Base-by-base conservation (phyloP, 2,329 filamentous ascomycete species). In the Penicillium sp. region DNA sequence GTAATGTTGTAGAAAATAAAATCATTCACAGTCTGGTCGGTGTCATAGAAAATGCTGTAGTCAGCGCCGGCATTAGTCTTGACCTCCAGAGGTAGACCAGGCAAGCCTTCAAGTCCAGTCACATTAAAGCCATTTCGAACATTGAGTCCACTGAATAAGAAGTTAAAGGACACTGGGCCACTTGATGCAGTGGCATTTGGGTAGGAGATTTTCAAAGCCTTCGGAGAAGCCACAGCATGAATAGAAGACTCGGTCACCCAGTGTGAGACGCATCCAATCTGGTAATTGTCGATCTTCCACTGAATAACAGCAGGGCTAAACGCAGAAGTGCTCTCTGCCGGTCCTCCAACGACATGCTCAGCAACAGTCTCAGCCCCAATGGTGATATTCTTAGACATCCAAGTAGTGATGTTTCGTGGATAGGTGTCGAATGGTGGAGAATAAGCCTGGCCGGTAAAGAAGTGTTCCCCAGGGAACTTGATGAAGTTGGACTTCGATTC, bases 301-400 rank as follows among this genome's bases (percentile, higher is more conserved):
- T 88, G 85, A 0, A 84, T 78, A 6, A 87, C 81, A 0, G 82
- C 82, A 0, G 85, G 85, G 56, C 82, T 86, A 69, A 85, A 88
- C 0, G 81, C 78, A 7, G 68, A 75, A 5, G 78, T 78, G 44
- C 81, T 82, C 50, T 77, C 76, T 1, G 79, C 76, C 5, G 82
- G 80, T 0, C 85, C 86, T 10, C 85, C 85, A 6, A 86, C 68
- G 1, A 79, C 78, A 43, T 77, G 81, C 68, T 87, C 80, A 13
- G 81, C 77, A 61, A 84, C 86, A 0, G 83, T 82, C 65, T 85
- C 81, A 0, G 82, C 83, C 37, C 86, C 86, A 58, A 88, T 86
- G 9, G 81, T 86, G 11, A 88, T 72, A 24, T 82, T 79, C 3
- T 78, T 69, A 0, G 81, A 81, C 0, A 88, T 63, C 82, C 83